Conservation (phyloP, 192 early-diverging fungal species). For the Mortierella antarctica region DNA sequence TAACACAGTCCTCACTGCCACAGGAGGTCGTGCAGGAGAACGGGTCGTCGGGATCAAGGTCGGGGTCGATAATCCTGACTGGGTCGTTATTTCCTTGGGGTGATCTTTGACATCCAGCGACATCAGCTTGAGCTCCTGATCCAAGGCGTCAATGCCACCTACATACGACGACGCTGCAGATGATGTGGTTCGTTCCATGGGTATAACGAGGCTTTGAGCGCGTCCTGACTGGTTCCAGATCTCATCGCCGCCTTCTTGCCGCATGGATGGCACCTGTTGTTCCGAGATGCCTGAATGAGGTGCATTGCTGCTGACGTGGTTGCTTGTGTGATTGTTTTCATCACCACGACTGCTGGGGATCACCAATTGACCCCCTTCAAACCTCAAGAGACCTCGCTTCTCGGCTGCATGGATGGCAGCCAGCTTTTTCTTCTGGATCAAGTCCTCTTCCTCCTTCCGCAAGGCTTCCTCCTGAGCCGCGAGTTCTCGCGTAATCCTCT, state of each 20-base stretch:
- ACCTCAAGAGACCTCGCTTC: slow-evolving; percentile 33
- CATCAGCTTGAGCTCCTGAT: slow-evolving; percentile 48
- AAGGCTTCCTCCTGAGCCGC: slow-evolving; percentile 45
- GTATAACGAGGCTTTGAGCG: not conserved
- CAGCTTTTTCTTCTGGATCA: slow-evolving; percentile 20
- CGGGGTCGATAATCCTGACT: not conserved
- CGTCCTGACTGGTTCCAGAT: slow-evolving; percentile 1
- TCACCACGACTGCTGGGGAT: slow-evolving; percentile 16
- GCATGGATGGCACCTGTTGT: not conserved
- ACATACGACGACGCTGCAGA: slow-evolving; percentile 38
- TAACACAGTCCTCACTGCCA: not conserved
- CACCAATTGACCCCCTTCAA: slow-evolving; percentile 29
- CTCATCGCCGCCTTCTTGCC: not conserved
- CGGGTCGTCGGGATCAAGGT: not conserved
- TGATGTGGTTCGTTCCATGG: not conserved
- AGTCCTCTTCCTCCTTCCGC: slow-evolving; percentile 34
- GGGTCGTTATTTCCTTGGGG: not conserved
- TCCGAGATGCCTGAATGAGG: not conserved
- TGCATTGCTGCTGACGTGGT: slow-evolving; percentile 4
- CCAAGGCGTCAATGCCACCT: slow-evolving; percentile 35
- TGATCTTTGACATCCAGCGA: slow-evolving; percentile 9
- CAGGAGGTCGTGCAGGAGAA: not conserved
- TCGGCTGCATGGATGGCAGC: slow-evolving; percentile 46
- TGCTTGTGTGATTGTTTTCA: not conserved
- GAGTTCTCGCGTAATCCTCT: slow-evolving; percentile 37